Evolutionary conservation across 768 basidiomycete species (phyloP).

Genomic region (Phylloporus sp.): DNA sequence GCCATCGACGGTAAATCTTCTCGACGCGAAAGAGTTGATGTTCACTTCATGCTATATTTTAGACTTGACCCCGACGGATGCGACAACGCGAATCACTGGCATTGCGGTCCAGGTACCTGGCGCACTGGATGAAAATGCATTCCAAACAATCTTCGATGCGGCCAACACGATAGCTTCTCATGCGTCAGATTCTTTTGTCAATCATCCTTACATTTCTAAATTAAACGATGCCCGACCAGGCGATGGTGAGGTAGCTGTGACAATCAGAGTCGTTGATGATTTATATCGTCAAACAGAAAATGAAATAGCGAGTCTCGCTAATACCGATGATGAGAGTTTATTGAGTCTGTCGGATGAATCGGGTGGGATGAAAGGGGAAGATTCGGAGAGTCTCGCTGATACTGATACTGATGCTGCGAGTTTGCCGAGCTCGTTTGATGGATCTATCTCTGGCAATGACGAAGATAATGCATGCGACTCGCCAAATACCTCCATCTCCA

Average conservation of each 20-base stretch:
- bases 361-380: too few relatives aligned
- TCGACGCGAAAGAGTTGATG: too few relatives aligned
- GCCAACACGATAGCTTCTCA: background rate
- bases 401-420: too few relatives aligned
- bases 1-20: background rate
- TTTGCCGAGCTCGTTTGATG: too few relatives aligned
- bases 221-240: too few relatives aligned
- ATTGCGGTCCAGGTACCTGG: slow-evolving; percentile 4
- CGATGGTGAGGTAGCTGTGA: background rate
- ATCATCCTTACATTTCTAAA: background rate
- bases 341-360: background rate
- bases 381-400: too few relatives aligned
- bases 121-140: background rate
- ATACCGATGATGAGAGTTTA: background rate
- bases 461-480: too few relatives aligned
- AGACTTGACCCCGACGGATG: background rate
- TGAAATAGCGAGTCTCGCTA: background rate
- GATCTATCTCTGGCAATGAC: too few relatives aligned
- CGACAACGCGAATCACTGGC: background rate
- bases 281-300: background rate
- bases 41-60: background rate
- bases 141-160: background rate
- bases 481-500: background rate
- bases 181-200: background rate
- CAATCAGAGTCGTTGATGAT: too few relatives aligned